Evolutionary conservation across 2,329 filamentous ascomycete genomes (phyloP).

Genomic region (Tolypocladium guangdongense): DNA sequence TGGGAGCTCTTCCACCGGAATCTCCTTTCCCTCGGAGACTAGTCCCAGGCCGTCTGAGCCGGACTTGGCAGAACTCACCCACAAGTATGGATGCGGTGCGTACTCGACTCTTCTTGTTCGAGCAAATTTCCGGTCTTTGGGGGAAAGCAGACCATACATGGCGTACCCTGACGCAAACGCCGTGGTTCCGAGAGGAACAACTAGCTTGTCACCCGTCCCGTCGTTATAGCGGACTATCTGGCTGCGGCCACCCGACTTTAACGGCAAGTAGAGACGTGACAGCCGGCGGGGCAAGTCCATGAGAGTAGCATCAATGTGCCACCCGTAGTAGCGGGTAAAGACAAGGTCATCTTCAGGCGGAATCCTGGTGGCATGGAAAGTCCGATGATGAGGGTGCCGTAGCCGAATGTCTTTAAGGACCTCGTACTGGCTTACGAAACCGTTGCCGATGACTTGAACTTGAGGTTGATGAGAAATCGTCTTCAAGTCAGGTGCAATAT

Average conservation of each 20-base stretch:
- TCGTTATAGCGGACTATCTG: not conserved
- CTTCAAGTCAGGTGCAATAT: conserved; percentile 73
- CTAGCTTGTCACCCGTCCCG: not conserved
- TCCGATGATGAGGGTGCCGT: not conserved
- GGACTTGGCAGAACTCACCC: not conserved
- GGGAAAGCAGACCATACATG: not conserved
- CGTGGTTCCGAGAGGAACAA: not conserved
- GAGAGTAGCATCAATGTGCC: not conserved
- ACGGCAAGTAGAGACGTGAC: not conserved
- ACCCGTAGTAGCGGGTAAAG: not conserved
- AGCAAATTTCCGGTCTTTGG: not conserved
- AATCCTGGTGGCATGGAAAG: not conserved
- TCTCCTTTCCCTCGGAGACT: not conserved
- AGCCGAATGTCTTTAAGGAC: not conserved
- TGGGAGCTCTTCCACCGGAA: not conserved
- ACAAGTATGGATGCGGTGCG: not conserved
- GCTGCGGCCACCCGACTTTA: not conserved
- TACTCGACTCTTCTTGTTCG: not conserved
- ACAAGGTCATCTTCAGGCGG: not conserved
- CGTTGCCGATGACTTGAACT: conserved; percentile 4
- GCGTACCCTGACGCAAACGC: not conserved
- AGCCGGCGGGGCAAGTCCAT: not conserved
- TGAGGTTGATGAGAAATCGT: conserved; percentile 72
- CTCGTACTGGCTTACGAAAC: not conserved
- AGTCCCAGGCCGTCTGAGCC: not conserved